Evolutionary conservation across 2,329 filamentous ascomycete species (phyloP), one percentile per base, ranked within the genome.

Genomic region (Stemphylium vesicarium): DNA sequence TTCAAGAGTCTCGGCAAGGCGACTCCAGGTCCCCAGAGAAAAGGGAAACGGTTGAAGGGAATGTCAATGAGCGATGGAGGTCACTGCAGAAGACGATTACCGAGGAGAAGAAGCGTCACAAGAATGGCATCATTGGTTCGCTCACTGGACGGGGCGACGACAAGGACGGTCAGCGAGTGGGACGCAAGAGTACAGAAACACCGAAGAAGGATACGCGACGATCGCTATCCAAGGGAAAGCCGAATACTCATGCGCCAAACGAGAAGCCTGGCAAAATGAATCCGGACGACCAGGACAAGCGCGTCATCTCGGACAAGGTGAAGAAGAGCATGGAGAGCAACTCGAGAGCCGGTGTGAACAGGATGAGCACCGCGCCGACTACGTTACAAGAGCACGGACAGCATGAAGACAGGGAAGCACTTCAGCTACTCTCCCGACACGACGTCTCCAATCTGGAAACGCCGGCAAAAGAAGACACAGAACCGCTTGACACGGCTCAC

Each of bases 31-130:
- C 26, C 40, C 41, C 50, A 13, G 65, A 62, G 33, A 66, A 67
- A 37, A 57, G 60, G 16, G 59, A 60, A 13, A 76, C 80, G 52
- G 62, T 51, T 57, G 79, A 56, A 68, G 56, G 63, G 12, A 49
- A 55, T 2, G 64, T 74, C 7, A 50, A 47, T 7, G 26, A 51
- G 8, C 53, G 56, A 12, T 75, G 72, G 72, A 61, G 65, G 22
- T 54, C 57, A 1, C 15, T 74, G 10, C 64, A 69, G 24, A 39
- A 62, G 16, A 58, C 50, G 11, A 65, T 75, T 4, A 35, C 48
- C 0, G 61, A 65, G 24, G 69, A 73, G 36, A 72, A 63, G 53
- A 69, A 64, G 18, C 50, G 57, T 1, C 63, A 67, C 48, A 65
- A 63, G 35, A 48, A 52, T 7, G 72, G 72, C 4, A 42, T 72